Evolutionary conservation across 371 early-diverging fungal species (phyloP), one percentile per base, ranked within the genome.

Genomic region (Mortierella sp.): DNA sequence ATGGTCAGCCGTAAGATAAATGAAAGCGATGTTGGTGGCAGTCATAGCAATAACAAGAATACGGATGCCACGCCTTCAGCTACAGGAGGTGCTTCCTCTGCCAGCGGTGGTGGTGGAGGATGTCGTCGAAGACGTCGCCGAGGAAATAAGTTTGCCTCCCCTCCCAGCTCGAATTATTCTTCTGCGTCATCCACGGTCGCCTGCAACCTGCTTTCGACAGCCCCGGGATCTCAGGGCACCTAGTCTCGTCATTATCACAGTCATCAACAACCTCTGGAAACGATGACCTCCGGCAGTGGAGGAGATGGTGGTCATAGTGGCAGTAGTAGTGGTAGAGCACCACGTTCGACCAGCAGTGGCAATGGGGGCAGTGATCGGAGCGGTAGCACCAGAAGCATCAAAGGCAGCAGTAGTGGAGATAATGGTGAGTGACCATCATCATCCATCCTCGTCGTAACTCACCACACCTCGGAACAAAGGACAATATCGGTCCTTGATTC

Each of bases 201-300:
- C n/a, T 30, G 28, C 52, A 6, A 43, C 21, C 27, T 43, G 31
- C 31, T 30, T 19, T 43, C 39, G 7, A 48, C 58, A 14, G 34
- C 48, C 8, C 24, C 62, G 31, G 44, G 50, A 12, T 24, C 50
- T 19, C 41, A 43, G 19, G 15, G 43, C 42, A 47, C 43, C 14
- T 55, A 56, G 31, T 21, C n/a, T 30, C 56, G 57, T 2, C 62
- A 56, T 28, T 72, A 72, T 28, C 66, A 47, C 12, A 39, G 48
- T 1, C 56, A 39, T 27, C 58, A 66, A 1, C 62, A 49, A 14
- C 60, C 17, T 4, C 50, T 51, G 37, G 52, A 60, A 11, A 37
- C 24, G 9, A 6, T 17, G 11, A 43, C 7, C 6, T 6, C 47
- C 27, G 51, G 53, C 7, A 19, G 24, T 14, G 43, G 37, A 3